phyloP scores from a whole-genome alignment of 179 eudicot species.

The Camellia oleifera region DNA sequence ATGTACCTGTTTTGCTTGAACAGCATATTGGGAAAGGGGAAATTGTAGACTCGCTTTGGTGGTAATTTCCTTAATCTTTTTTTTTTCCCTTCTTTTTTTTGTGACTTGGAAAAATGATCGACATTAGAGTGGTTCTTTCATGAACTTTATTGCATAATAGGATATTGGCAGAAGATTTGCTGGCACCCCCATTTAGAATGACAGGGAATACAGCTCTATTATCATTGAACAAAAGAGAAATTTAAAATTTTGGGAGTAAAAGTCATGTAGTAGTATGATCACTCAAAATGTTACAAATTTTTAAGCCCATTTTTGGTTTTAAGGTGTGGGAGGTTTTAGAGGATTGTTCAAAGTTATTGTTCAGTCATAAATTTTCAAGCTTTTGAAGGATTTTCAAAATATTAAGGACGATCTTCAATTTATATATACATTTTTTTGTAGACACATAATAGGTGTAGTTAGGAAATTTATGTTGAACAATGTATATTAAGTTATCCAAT shows the following conservation, averaged over 20 bases:
- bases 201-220: background rate
- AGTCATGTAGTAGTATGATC: background rate
- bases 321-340: background rate
- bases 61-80: conserved; percentile 39
- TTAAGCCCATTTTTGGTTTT: background rate
- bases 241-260: background rate
- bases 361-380: background rate
- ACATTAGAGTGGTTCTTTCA: background rate
- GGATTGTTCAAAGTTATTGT: background rate
- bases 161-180: background rate
- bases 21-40: conserved; percentile 85
- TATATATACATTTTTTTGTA: background rate
- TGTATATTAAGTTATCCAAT: too few relatives aligned
- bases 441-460: background rate
- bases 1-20: conserved; percentile 83
- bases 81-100: background rate
- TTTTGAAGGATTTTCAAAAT: background rate
- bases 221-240: background rate
- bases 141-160: background rate
- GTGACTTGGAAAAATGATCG: background rate
- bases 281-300: background rate
- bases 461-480: too few relatives aligned
- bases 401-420: background rate
- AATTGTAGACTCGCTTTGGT: conserved; percentile 85
- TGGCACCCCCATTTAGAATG: background rate